These are phyloP conservation scores for Didymella exigua DNA, from an alignment of 2,329 filamentous ascomycete species.

Conservation along the genomic window DNA sequence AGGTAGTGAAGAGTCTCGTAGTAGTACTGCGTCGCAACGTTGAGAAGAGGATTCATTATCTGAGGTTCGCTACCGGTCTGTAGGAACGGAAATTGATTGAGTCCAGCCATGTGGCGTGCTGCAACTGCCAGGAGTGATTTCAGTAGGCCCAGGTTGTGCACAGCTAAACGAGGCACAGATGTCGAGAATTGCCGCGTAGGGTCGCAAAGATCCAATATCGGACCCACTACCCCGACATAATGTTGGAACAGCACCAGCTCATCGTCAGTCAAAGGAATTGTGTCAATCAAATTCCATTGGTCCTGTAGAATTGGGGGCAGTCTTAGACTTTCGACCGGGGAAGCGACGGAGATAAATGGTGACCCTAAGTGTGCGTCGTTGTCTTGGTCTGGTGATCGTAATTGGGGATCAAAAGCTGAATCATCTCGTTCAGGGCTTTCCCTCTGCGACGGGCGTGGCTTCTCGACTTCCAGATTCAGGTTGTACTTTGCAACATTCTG, in stretches of 20 bases:
- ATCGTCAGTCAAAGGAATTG: slow-evolving; percentile 40
- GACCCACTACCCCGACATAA: slow-evolving; percentile 47
- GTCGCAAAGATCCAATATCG: slow-evolving; percentile 54
- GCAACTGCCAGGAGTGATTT: slow-evolving; percentile 64
- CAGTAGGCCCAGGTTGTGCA: slow-evolving; percentile 62
- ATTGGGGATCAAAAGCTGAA: slow-evolving; percentile 22
- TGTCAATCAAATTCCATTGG: slow-evolving; percentile 34
- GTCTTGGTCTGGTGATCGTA: slow-evolving; percentile 18
- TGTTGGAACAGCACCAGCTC: slow-evolving; percentile 50
- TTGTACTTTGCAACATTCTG: slow-evolving; percentile 45
- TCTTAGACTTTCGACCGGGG: slow-evolving; percentile 8
- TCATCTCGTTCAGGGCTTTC: slow-evolving; percentile 32
- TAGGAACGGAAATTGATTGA: slow-evolving; percentile 27
- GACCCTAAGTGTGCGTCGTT: slow-evolving; percentile 1
- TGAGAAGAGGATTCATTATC: slow-evolving; percentile 42
- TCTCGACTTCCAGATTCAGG: slow-evolving; percentile 40
- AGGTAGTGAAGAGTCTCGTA: slow-evolving; percentile 68
- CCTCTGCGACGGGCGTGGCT: slow-evolving; percentile 31
- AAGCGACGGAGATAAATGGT: not conserved
- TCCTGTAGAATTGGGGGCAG: slow-evolving; percentile 21
- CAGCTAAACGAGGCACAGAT: slow-evolving; percentile 45
- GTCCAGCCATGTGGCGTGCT: slow-evolving; percentile 57
- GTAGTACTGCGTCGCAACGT: slow-evolving; percentile 59
- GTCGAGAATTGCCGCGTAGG: slow-evolving; percentile 48
- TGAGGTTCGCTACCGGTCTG: slow-evolving; percentile 18